A percentile compares a stretch with the other conserved stretches of the same genome.
Evolutionary conservation across 169 alveolate genomes (phyloP).

Genomic region (Plasmodium coatneyi): DNA sequence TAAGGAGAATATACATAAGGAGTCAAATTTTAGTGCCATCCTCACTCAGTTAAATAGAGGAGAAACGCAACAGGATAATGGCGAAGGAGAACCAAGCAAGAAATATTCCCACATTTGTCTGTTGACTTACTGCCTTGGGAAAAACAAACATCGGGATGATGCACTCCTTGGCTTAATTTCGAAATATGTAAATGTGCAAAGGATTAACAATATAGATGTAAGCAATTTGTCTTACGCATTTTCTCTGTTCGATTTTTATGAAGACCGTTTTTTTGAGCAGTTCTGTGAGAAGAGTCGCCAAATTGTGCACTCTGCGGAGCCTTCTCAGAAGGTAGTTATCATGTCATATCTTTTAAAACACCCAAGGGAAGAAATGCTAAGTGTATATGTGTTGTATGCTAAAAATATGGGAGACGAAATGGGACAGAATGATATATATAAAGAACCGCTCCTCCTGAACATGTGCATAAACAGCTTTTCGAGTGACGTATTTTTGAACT

Average conservation of each 20-base stretch:
- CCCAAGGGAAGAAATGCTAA: slow-evolving; percentile 29
- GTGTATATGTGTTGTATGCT: slow-evolving; percentile 25
- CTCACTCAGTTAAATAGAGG: not conserved
- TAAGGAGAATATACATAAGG: not conserved
- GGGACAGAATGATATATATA: slow-evolving; percentile 22
- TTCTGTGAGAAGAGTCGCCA: slow-evolving; percentile 29
- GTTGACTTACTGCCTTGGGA: slow-evolving; percentile 57
- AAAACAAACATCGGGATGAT: slow-evolving; percentile 61
- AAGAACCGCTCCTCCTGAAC: slow-evolving; percentile 30
- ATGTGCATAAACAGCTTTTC: slow-evolving; percentile 68
- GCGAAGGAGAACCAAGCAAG: slow-evolving; percentile 1
- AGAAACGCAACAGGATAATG: not conserved
- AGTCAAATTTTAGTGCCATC: not conserved
- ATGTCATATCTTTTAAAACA: slow-evolving; percentile 59
- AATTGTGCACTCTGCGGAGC: slow-evolving; percentile 20
- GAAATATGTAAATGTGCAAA: slow-evolving; percentile 35
- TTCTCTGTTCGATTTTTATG: slow-evolving; percentile 62
- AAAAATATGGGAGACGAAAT: slow-evolving; percentile 27
- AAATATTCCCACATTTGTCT: slow-evolving; percentile 63
- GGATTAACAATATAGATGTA: slow-evolving; percentile 58
- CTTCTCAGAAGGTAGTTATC: slow-evolving; percentile 54
- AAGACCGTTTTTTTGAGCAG: slow-evolving; percentile 25
- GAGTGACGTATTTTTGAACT: slow-evolving; percentile 21
- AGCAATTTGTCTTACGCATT: slow-evolving; percentile 70
- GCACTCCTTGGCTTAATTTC: slow-evolving; percentile 16